A percentile compares a stretch with the other conserved stretches of the same genome.
These are phyloP conservation scores for Nigrospora sphaerica DNA, from an alignment of 2,329 filamentous ascomycete genomes.

Conservation along the genomic window DNA sequence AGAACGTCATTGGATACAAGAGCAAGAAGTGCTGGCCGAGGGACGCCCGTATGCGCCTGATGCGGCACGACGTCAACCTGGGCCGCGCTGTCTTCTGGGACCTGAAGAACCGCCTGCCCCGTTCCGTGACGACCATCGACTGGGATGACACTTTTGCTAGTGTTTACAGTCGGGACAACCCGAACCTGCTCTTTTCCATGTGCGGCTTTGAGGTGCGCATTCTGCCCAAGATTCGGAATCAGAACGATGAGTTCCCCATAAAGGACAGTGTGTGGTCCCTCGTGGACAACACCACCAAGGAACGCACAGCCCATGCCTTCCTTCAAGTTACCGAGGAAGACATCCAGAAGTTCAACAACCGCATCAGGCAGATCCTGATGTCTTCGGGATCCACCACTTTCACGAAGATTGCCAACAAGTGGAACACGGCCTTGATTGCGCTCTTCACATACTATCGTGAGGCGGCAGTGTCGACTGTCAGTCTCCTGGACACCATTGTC, in stretches of 20 bases:
- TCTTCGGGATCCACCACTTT: conserved; percentile 98
- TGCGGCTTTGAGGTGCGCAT: conserved; percentile 96
- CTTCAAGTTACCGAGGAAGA: conserved; percentile 96
- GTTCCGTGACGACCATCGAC: conserved; percentile 93
- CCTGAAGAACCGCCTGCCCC: conserved; percentile 89
- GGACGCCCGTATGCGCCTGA: conserved; percentile 94
- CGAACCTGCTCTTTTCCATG: conserved; percentile 96
- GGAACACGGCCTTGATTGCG: conserved; percentile 96
- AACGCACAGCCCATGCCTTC: conserved; percentile 95
- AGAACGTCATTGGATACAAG: conserved; percentile 97
- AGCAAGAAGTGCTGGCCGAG: conserved; percentile 99
- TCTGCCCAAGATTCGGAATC: conserved; percentile 87
- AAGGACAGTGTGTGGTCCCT: conserved; percentile 99
- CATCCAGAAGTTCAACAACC: conserved; percentile 98
- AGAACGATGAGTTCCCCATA: conserved; percentile 92
- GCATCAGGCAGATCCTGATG: conserved; percentile 97
- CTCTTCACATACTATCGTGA: conserved; percentile 98
- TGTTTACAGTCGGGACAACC: conserved; percentile 96
- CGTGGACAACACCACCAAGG: conserved; percentile 93
- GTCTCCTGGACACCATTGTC: conserved; percentile 91
- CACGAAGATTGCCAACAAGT: conserved; percentile 99
- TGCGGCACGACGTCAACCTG: conserved; percentile 97
- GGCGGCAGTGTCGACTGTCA: conserved; percentile 90
- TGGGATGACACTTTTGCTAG: conserved; percentile 99
- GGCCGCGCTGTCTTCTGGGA: conserved; percentile 99